Evolutionary conservation across 805 yeast genomes (phyloP).

Genomic region (Candida hispaniensis): DNA sequence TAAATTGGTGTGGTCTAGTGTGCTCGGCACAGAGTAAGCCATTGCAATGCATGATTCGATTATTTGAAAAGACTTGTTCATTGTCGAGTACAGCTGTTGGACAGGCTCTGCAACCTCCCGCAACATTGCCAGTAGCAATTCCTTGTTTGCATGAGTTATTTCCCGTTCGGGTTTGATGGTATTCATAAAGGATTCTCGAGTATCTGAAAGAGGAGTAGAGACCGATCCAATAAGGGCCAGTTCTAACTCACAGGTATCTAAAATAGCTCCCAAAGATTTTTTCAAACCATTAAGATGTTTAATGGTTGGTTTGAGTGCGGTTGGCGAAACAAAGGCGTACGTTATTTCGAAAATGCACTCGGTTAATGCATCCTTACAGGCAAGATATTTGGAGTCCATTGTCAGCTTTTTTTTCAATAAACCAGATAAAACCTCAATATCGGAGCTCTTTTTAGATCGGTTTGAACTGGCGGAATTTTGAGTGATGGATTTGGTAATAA

Average conservation of each 20-base stretch:
- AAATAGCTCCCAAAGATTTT: slow-evolving; percentile 33
- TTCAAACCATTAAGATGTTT: slow-evolving; percentile 28
- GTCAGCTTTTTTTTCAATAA: slow-evolving; percentile 30
- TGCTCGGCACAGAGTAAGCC: slow-evolving; percentile 1
- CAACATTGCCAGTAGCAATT: slow-evolving; percentile 35
- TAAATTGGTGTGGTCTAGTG: background rate
- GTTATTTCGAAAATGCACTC: slow-evolving; percentile 43
- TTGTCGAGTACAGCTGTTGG: slow-evolving; percentile 4
- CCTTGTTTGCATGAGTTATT: slow-evolving; percentile 31
- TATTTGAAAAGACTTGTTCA: slow-evolving; percentile 4
- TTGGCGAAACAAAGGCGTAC: slow-evolving; percentile 38
- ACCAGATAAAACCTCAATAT: slow-evolving; percentile 25
- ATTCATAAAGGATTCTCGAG: slow-evolving; percentile 17
- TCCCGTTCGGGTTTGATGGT: slow-evolving; percentile 26
- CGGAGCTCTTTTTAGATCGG: background rate
- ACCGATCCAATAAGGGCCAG: slow-evolving; percentile 29
- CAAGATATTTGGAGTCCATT: slow-evolving; percentile 29
- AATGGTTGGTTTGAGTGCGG: slow-evolving; percentile 31
- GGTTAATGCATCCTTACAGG: slow-evolving; percentile 33
- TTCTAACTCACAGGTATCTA: slow-evolving; percentile 41
- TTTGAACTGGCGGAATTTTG: too few species aligned
- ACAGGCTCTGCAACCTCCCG: slow-evolving; percentile 10
- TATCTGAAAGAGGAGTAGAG: slow-evolving; percentile 12
- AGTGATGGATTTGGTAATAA: too few species aligned
- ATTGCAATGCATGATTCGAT: background rate